These are phyloP conservation scores for Fusarium sacchari DNA, from an alignment of 2,329 filamentous ascomycete species.

Conservation along the genomic window DNA sequence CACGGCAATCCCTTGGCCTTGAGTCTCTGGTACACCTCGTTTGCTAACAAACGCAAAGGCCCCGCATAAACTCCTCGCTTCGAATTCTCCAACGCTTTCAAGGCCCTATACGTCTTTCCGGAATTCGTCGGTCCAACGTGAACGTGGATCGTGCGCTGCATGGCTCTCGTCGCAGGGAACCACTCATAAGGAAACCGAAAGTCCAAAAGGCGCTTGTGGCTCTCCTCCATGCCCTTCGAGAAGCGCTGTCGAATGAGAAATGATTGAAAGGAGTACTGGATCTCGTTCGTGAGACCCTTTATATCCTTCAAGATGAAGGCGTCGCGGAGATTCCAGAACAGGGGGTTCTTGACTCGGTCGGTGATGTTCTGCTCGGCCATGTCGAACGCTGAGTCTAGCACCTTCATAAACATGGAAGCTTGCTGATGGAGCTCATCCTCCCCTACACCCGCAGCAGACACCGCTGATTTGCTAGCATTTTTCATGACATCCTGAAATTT, in stretches of 20 bases:
- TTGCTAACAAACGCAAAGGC: conserved; percentile 86
- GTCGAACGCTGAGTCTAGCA: conserved; percentile 57
- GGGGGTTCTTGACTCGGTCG: conserved; percentile 57
- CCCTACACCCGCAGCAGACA: conserved; percentile 43
- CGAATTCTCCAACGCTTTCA: conserved; percentile 83
- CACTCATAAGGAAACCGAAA: conserved; percentile 90
- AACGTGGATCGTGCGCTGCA: conserved; percentile 86
- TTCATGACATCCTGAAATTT: conserved; percentile 52
- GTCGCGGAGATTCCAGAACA: conserved; percentile 68
- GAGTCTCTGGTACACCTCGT: conserved; percentile 93
- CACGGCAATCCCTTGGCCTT: conserved; percentile 80
- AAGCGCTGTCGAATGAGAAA: conserved; percentile 69
- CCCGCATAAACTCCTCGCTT: conserved; percentile 88
- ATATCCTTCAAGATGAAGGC: conserved; percentile 66
- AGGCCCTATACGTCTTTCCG: conserved; percentile 94
- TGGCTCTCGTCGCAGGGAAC: conserved; percentile 83
- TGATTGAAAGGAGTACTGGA: conserved; percentile 76
- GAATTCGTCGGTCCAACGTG: conserved; percentile 98
- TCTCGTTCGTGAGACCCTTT: conserved; percentile 61
- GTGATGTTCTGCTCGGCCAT: conserved; percentile 54
- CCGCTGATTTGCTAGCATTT: conserved; percentile 33
- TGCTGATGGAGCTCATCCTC: conserved; percentile 57
- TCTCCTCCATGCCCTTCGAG: conserved; percentile 63
- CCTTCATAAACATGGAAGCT: conserved; percentile 56
- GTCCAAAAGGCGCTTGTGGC: conserved; percentile 77